phyloP scores from a whole-genome alignment of 176 grass and related monocot species.

The Oryza rufipogon region DNA sequence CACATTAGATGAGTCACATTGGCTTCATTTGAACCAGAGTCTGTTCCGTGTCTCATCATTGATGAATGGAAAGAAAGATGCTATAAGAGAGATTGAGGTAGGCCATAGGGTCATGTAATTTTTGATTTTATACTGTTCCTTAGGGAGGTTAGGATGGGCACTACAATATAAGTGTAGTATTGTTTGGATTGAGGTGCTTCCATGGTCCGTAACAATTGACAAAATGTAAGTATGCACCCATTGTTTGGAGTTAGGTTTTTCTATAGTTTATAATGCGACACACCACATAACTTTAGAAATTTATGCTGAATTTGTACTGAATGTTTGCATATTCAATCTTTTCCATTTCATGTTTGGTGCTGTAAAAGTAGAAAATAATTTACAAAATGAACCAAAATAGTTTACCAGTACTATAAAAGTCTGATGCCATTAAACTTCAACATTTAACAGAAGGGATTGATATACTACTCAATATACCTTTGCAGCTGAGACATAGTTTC shows the following conservation, averaged over 20 bases:
- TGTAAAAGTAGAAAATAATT: neutral
- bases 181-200: slow-evolving; percentile 13
- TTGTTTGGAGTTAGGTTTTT: slow-evolving; percentile 2
- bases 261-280: slow-evolving; percentile 6
- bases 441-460: neutral
- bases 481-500: slow-evolving; percentile 8
- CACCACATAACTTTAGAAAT: neutral
- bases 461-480: neutral
- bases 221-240: neutral
- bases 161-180: slow-evolving; percentile 3
- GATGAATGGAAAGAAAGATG: slow-evolving; percentile 94
- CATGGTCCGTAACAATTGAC: neutral
- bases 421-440: neutral
- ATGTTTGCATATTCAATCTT: neutral
- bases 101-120: slow-evolving; percentile 26
- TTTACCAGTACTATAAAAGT: neutral
- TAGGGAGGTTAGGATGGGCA: slow-evolving; percentile 28
- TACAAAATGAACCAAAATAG: neutral
- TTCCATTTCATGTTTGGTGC: neutral
- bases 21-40: slow-evolving; percentile 79
- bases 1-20: slow-evolving; percentile 80
- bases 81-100: slow-evolving; percentile 91
- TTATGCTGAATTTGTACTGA: neutral
- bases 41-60: slow-evolving; percentile 83
- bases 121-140: slow-evolving; percentile 7